Evolutionary conservation across 1,139 yeast species (phyloP).

Genomic region (Hanseniaspora uvarum): DNA sequence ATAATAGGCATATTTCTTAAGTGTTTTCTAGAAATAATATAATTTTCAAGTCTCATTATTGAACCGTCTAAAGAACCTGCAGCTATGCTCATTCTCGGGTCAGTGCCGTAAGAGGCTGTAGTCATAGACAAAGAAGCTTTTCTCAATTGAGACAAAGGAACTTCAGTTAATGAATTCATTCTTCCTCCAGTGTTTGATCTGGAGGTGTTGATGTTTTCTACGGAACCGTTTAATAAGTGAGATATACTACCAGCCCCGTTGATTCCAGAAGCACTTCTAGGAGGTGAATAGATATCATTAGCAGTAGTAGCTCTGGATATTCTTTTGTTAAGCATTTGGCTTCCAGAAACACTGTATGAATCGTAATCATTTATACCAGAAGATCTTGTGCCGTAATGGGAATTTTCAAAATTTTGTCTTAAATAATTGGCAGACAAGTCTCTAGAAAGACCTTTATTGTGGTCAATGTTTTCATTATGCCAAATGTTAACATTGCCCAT

Average conservation of each 20-base stretch:
- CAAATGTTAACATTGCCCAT: constrained; percentile 4
- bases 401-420: neutral
- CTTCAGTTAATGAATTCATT: constrained; percentile 18
- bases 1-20: constrained; percentile 21
- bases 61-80: constrained; percentile 15
- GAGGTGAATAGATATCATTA: constrained; percentile 20
- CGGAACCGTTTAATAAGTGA: constrained; percentile 20
- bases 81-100: constrained; percentile 19
- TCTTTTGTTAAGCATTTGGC: neutral
- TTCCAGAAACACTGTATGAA: neutral
- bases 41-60: constrained; percentile 3
- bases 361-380: neutral
- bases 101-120: constrained; percentile 42
- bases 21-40: constrained; percentile 17
- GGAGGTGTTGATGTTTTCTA: constrained; percentile 21
- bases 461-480: constrained; percentile 14
- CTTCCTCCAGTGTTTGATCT: constrained; percentile 16
- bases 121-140: constrained; percentile 38
- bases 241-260: constrained; percentile 1
- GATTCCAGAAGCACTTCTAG: constrained; percentile 20
- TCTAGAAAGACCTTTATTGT: constrained; percentile 16
- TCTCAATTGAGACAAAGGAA: constrained; percentile 18
- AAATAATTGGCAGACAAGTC: constrained; percentile 18
- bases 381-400: constrained; percentile 8
- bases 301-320: neutral